A percentile compares a stretch with the other conserved stretches of the same genome.
phyloP scores from a whole-genome alignment of 1,284 basidiomycete genomes.

The Cerrena zonata region DNA sequence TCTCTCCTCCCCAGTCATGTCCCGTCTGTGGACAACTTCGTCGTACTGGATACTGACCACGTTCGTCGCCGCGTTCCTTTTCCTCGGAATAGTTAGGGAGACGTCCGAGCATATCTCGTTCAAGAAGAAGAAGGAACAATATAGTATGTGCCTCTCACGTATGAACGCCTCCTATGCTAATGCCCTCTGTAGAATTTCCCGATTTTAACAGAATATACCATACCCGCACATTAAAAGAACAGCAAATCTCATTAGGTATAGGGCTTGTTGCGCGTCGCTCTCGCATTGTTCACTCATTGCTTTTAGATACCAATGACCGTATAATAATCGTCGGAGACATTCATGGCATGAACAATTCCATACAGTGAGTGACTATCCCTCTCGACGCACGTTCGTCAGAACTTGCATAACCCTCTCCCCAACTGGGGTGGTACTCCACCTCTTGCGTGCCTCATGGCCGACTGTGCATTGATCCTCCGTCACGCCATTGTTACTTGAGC shows the following conservation, averaged over 20 bases:
- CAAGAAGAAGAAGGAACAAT: conserved; percentile 11
- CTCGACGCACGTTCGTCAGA: too few relatives aligned
- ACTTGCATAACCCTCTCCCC: too few relatives aligned
- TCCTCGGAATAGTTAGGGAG: conserved; percentile 24
- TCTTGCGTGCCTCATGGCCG: neutral
- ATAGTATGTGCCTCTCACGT: conserved; percentile 11
- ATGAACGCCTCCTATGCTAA: conserved; percentile 2
- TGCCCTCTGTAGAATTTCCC: conserved; percentile 34
- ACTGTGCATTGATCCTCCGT: neutral
- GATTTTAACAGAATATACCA: conserved; percentile 51
- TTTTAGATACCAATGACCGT: conserved; percentile 45
- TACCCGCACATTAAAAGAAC: conserved; percentile 35
- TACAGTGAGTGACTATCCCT: conserved; percentile 47
- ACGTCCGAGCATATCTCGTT: conserved; percentile 19
- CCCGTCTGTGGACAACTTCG: neutral
- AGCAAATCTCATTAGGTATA: conserved; percentile 52
- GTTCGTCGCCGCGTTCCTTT: conserved; percentile 27
- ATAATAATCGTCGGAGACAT: conserved; percentile 78
- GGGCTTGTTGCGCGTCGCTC: conserved; percentile 3
- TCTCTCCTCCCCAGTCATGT: neutral
- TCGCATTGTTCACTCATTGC: conserved; percentile 1
- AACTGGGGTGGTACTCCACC: too few relatives aligned
- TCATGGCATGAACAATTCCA: conserved; percentile 69
- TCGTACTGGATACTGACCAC: neutral
- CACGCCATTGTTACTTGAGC: too few relatives aligned